phyloP scores from a whole-genome alignment of 345 rosid species.

The Acer negundo region DNA sequence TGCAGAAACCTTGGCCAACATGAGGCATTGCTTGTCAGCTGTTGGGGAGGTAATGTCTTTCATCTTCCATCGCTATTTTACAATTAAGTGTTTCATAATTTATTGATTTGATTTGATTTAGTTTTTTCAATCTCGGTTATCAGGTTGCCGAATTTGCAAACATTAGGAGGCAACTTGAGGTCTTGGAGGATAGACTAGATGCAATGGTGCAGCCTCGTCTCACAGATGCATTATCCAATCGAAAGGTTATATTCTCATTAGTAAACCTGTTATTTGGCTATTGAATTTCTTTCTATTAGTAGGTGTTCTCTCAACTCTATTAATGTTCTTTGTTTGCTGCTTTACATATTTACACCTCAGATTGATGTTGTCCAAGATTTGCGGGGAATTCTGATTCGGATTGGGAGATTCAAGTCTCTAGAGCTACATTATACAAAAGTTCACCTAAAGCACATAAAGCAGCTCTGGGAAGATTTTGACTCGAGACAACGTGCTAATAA shows the following conservation, averaged over 20 bases:
- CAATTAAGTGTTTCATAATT: background rate
- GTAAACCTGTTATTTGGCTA: background rate
- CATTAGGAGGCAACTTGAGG: conserved; percentile 91
- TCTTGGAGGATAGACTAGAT: conserved; percentile 90
- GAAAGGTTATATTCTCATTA: conserved; percentile 53
- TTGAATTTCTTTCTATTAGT: conserved; percentile 5
- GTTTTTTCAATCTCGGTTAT: conserved; percentile 8
- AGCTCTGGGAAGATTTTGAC: conserved; percentile 95
- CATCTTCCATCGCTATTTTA: background rate
- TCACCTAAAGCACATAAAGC: conserved; percentile 77
- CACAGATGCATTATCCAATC: conserved; percentile 89
- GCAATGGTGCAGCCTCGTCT: conserved; percentile 96
- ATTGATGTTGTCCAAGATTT: conserved; percentile 92
- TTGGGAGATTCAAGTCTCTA: conserved; percentile 91
- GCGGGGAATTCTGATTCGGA: conserved; percentile 88
- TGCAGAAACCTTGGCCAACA: conserved; percentile 97
- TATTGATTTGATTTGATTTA: conserved; percentile 1
- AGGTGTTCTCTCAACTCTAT: background rate
- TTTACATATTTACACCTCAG: conserved; percentile 35
- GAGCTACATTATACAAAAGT: conserved; percentile 89
- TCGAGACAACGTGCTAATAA: conserved; percentile 59
- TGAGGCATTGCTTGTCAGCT: conserved; percentile 98
- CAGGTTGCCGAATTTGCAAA: conserved; percentile 99
- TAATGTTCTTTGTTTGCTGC: background rate
- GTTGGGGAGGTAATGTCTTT: conserved; percentile 78